Evolutionary conservation across 1,284 basidiomycete genomes (phyloP), one percentile per base, ranked within the genome.

Genomic region (Tilletia caries): DNA sequence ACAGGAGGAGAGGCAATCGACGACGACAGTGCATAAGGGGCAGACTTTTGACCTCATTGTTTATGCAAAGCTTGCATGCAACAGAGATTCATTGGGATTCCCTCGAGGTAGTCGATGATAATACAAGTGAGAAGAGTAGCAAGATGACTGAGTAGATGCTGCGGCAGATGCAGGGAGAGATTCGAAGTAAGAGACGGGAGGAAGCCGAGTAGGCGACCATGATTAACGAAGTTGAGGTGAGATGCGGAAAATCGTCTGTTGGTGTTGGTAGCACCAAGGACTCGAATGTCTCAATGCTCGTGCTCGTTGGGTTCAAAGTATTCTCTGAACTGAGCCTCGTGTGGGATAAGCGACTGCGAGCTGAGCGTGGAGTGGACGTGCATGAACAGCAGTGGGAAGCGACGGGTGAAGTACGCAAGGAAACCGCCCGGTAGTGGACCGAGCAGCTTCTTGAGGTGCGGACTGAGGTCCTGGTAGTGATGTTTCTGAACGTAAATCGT

Each of bases 401-500:
- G 89, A 50, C 88, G 87, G 0, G 93, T 96, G 82, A 98, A 98
- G 84, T 98, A 98, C 3, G 87, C 85, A 68, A 98, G 85, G 86
- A 93, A 98, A 13, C 95, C 95, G 73, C 92, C 90, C 0, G 96
- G 95, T 86, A 98, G 89, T 3, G 90, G 86, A 8, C 95, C 95
- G 15, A 97, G 86, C 82, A 91, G 89, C 68, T 90, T 88, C 82
- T 93, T 93, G 50, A 94, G 91, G 71, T 90, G 89, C 68, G 93
- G 91, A 1, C 94, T 94, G 25, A 97, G 86, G 83, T 95, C 93
- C 85, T 98, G 95, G 81, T 96, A 98, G 83, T 98, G 95, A 78
- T 98, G 91, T 91, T 95, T 97, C 93, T 95, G 79, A 44, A 65
- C 60, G 15, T 18, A 13, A 52, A 15, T 23, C 18, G 46, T 44